Conservation (phyloP, 208 protist genomes). For the Crithidia thermophila region DNA sequence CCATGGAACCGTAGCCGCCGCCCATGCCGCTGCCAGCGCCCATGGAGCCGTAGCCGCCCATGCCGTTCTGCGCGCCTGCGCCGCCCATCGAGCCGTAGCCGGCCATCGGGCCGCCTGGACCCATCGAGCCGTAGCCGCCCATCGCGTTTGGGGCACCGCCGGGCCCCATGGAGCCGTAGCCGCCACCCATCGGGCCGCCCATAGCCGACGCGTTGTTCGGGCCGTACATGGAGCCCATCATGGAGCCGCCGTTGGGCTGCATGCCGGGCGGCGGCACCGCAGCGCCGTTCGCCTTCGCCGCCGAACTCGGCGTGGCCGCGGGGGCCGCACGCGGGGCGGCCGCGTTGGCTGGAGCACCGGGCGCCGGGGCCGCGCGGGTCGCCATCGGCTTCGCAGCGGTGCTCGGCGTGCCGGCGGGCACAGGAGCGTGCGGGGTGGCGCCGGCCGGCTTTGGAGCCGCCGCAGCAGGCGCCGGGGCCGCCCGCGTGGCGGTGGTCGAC, state of each 20-base stretch:
- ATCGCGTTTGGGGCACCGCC: conserved; percentile 7
- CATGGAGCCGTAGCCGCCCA: conserved; percentile 33
- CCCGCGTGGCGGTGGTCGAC: not conserved
- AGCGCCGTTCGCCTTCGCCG: not conserved
- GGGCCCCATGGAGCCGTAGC: conserved; percentile 9
- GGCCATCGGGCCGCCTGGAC: conserved; percentile 5
- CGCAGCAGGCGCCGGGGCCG: not conserved
- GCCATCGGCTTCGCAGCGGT: not conserved
- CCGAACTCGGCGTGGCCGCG: not conserved
- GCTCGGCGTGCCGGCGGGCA: not conserved
- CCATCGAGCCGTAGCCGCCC: conserved; percentile 17
- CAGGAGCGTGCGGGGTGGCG: not conserved
- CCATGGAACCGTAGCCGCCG: conserved; percentile 2
- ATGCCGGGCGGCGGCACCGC: conserved; percentile 1
- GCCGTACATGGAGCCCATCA: conserved; percentile 29
- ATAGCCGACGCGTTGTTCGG: conserved; percentile 4
- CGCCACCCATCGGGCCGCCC: conserved; percentile 13
- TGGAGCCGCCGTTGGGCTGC: conserved; percentile 27
- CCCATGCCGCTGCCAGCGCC: conserved; percentile 2
- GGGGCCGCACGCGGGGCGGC: not conserved
- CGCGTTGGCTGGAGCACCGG: not conserved
- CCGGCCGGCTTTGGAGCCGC: not conserved
- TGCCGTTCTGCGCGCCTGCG: conserved; percentile 4
- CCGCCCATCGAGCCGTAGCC: not conserved
- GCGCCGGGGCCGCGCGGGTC: not conserved